Evolutionary conservation across 148 eudicot genomes (phyloP), one percentile per base, ranked within the genome.

Genomic region (Hydrangea macrophylla): DNA sequence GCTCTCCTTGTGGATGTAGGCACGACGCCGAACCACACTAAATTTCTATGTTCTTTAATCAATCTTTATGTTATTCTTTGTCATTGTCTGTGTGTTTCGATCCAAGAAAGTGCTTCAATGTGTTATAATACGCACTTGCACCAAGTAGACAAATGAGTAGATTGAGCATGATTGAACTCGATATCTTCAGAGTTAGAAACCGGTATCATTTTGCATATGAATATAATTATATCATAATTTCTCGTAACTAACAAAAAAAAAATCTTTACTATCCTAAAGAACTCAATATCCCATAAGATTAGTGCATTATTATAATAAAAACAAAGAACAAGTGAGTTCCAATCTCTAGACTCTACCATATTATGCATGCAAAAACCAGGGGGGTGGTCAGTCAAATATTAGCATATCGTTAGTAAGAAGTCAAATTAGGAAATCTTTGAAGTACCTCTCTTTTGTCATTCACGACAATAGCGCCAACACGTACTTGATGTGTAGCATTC

Each of bases 401-500:
- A 20, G 2, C 51, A 13, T 44, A 12, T 5, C 5, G 17, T 44
- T 1, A 44, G 51, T 15, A 39, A 10, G 13, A 44, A 44, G 17
- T 13, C 2, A 22, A 27, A 31, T 15, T 44, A 26, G 61, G 33
- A 59, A n/a, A 62, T 42, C 7, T 6, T 45, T 35, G 26, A 25
- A 55, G 26, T 79, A 91, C 97, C 91, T 91, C 90, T 80, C 70
- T 81, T 68, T 88, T 78, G 24, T 88, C 90, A 72, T 84, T 86
- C 78, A 86, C 53, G 62, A 91, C 79, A 55, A 88, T 70, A 68
- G 95, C 97, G 78, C 95, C 97, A 71, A 91, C 72, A 33, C 80
- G 73, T 11, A 91, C 86, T 57, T 88, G 83, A 70, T 91, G 97
- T 28, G 93, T 72, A 74, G 94, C 97, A 80, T 91, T 88, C 70